Evolutionary conservation across 306 rosid genomes (phyloP), one percentile per base, ranked within the genome.

Genomic region (Sesbania bispinosa): DNA sequence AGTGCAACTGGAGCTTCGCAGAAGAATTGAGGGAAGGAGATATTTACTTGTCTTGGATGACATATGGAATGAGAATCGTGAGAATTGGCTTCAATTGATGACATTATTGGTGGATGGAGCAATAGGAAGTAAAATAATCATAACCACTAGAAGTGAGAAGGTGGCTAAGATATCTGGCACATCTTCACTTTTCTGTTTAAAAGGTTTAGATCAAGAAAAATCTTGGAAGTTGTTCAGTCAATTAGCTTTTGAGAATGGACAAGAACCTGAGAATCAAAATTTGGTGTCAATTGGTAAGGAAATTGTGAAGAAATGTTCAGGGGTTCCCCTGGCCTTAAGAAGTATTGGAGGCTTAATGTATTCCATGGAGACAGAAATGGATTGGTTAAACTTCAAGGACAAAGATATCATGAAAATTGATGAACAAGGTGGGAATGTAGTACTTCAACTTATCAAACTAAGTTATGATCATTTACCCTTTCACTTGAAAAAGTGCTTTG

Each of bases 91-190:
- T n/a, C n/a, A n/a, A n/a, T n/a, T n/a, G n/a, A n/a, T n/a, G n/a
- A n/a, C n/a, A n/a, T n/a, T n/a, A n/a, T n/a, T n/a, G n/a, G n/a
- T n/a, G n/a, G n/a, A n/a, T 4, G 79, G 67, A 0, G 57, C 20
- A 10, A 19, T 7, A 2, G 76, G 57, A 0, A 74, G 72, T 39
- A 27, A 45, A 39, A 74, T 74, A 6, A 3, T 74, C 0, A 8
- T 63, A n/a, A 74, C 79, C n/a, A 51, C 79, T 1, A 26, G 79
- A 1, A 15, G 6, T n/a, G n/a, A n/a, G n/a, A n/a, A n/a, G n/a
- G n/a, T n/a, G n/a, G n/a, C n/a, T n/a, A n/a, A n/a, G n/a, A n/a
- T n/a, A n/a, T n/a, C n/a, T n/a, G n/a, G n/a, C n/a, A n/a, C n/a
- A n/a, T n/a, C n/a, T n/a, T n/a, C n/a, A n/a, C n/a, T n/a, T n/a